These are phyloP conservation scores for Phytophthora pisi DNA, from an alignment of 352 stramenopile species.

Conservation along the genomic window DNA sequence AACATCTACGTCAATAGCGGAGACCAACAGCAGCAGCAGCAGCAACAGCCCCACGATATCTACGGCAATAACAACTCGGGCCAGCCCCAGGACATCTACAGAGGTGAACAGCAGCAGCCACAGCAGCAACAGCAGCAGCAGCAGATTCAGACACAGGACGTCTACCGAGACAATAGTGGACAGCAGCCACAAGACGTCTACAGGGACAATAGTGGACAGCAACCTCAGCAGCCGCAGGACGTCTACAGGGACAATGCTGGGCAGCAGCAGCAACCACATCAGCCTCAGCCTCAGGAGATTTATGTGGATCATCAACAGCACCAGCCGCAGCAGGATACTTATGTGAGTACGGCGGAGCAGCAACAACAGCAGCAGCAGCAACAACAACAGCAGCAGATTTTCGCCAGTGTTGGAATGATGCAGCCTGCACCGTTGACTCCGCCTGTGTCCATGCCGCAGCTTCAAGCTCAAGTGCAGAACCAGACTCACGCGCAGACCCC, in stretches of 20 bases:
- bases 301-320: slow-evolving; percentile 10
- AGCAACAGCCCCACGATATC: slow-evolving; percentile 13
- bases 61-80: slow-evolving; percentile 10
- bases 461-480: slow-evolving; percentile 1
- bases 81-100: slow-evolving; percentile 1
- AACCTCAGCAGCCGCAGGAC: slow-evolving; percentile 11
- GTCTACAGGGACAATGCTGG: slow-evolving; percentile 8
- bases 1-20: slow-evolving; percentile 27
- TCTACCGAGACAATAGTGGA: neutral
- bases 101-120: neutral
- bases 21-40: slow-evolving; percentile 26
- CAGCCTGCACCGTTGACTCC: slow-evolving; percentile 21
- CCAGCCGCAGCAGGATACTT: slow-evolving; percentile 4
- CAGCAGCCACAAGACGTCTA: slow-evolving; percentile 13
- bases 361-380: slow-evolving; percentile 15
- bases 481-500: slow-evolving; percentile 3
- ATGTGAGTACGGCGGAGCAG: neutral
- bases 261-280: slow-evolving; percentile 12
- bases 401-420: slow-evolving; percentile 22
- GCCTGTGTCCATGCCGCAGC: slow-evolving; percentile 7
- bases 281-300: slow-evolving; percentile 5
- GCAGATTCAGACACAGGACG: neutral
- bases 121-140: neutral
- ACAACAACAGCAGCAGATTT: slow-evolving; percentile 20
- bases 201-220: neutral